A percentile compares a stretch with the other conserved stretches of the same genome.
Evolutionary conservation across 768 basidiomycete genomes (phyloP).

Genomic region (Sutorius australiensis): DNA sequence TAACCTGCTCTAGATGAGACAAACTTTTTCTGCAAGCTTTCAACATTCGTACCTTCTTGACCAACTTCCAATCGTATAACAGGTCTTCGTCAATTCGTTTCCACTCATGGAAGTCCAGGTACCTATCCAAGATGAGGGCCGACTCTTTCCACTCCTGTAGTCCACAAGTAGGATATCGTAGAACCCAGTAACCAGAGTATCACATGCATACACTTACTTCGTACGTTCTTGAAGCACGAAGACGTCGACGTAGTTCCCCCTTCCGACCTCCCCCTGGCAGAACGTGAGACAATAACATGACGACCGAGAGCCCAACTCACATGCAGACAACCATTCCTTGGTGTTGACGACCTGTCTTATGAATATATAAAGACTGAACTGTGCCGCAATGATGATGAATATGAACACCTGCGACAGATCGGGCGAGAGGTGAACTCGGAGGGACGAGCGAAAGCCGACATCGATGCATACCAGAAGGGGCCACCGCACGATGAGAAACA

Average conservation of each 20-base stretch:
- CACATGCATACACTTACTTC: slow-evolving; percentile 41
- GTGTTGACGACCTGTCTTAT: slow-evolving; percentile 92
- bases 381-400: slow-evolving; percentile 73
- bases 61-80: slow-evolving; percentile 89
- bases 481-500: slow-evolving; percentile 80
- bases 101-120: slow-evolving; percentile 87
- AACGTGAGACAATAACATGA: not conserved
- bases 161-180: not conserved
- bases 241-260: slow-evolving; percentile 66
- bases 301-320: slow-evolving; percentile 39
- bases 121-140: slow-evolving; percentile 73
- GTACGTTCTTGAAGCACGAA: slow-evolving; percentile 74
- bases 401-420: slow-evolving; percentile 62
- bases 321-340: slow-evolving; percentile 90
- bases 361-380: slow-evolving; percentile 84
- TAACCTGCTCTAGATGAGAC: slow-evolving; percentile 47
- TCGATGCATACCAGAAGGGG: slow-evolving; percentile 64
- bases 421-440: slow-evolving; percentile 5
- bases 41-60: slow-evolving; percentile 55
- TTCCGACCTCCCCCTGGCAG: slow-evolving; percentile 78
- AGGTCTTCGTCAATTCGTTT: slow-evolving; percentile 83
- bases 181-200: not conserved
- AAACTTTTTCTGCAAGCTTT: not conserved
- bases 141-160: slow-evolving; percentile 81
- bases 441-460: not conserved